Evolutionary conservation across 352 stramenopile genomes (phyloP).

Genomic region (Phytophthora pistaciae): DNA sequence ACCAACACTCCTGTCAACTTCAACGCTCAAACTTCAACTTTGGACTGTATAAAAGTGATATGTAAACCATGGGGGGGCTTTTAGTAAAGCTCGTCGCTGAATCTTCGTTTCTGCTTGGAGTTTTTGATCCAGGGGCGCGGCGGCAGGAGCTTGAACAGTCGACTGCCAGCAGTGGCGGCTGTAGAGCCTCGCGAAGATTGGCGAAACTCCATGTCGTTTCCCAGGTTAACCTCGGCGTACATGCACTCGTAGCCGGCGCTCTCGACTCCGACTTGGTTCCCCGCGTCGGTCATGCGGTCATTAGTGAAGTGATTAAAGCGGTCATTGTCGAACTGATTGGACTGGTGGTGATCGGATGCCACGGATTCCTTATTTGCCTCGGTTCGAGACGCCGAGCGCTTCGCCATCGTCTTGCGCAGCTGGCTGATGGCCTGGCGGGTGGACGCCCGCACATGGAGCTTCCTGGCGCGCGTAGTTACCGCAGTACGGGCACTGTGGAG

Average conservation of each 20-base stretch:
- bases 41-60: neutral
- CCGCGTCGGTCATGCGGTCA: neutral
- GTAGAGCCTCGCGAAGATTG: neutral
- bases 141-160: conserved; percentile 24
- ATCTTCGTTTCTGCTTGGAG: conserved; percentile 18
- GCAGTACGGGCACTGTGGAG: conserved; percentile 22
- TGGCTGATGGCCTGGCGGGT: conserved; percentile 32
- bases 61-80: neutral
- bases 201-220: conserved; percentile 5
- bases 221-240: conserved; percentile 31
- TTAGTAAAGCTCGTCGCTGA: conserved; percentile 21
- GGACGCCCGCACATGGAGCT: conserved; percentile 38
- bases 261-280: conserved; percentile 8
- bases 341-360: neutral
- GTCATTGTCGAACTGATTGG: conserved; percentile 27
- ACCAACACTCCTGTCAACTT: neutral
- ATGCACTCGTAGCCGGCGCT: conserved; percentile 24
- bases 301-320: conserved; percentile 8
- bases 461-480: conserved; percentile 20
- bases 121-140: conserved; percentile 29
- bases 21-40: conserved; percentile 28
- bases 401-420: conserved; percentile 27
- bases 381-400: conserved; percentile 3
- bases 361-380: neutral
- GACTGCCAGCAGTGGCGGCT: neutral